These are phyloP conservation scores for Mycena citricolor DNA, from an alignment of 1,284 basidiomycete genomes.

Conservation along the genomic window DNA sequence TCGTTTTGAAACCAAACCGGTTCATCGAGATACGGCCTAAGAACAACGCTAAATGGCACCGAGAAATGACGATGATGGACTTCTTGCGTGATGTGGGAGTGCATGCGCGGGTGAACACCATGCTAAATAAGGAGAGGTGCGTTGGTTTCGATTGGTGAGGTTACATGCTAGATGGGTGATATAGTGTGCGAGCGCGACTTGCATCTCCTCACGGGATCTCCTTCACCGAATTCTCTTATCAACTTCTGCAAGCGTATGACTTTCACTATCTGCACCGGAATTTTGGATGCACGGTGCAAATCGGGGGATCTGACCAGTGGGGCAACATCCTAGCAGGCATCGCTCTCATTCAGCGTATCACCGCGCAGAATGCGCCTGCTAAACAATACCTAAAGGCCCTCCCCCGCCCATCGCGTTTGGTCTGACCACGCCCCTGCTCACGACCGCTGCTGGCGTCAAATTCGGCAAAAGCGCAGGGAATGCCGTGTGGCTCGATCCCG, in stretches of 20 bases:
- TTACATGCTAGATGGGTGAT: constrained; percentile 6
- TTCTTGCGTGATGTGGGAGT: constrained; percentile 86
- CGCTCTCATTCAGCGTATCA: constrained; percentile 66
- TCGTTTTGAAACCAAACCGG: constrained; percentile 28
- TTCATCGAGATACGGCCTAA: constrained; percentile 48
- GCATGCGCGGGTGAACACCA: constrained; percentile 81
- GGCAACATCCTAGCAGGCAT: constrained; percentile 96
- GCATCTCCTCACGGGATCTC: constrained; percentile 81
- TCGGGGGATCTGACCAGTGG: constrained; percentile 98
- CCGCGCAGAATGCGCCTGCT: constrained; percentile 12
- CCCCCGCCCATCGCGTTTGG: constrained; percentile 67
- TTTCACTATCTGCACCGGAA: constrained; percentile 78
- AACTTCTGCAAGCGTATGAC: constrained; percentile 96
- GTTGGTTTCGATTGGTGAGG: constrained; percentile 20
- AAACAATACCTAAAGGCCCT: constrained; percentile 24
- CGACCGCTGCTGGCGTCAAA: constrained; percentile 88
- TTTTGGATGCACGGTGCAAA: constrained; percentile 79
- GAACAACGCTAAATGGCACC: constrained; percentile 89
- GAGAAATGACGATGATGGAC: constrained; percentile 72
- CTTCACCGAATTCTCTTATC: constrained; percentile 97
- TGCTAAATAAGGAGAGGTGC: constrained; percentile 91
- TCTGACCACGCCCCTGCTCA: constrained; percentile 91
- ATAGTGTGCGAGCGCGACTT: constrained; percentile 84
- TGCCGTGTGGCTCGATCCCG: constrained; percentile 85
- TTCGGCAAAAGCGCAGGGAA: constrained; percentile 98